Evolutionary conservation across 73 alveolate species (phyloP).

Genomic region (Halteria grandinella): DNA sequence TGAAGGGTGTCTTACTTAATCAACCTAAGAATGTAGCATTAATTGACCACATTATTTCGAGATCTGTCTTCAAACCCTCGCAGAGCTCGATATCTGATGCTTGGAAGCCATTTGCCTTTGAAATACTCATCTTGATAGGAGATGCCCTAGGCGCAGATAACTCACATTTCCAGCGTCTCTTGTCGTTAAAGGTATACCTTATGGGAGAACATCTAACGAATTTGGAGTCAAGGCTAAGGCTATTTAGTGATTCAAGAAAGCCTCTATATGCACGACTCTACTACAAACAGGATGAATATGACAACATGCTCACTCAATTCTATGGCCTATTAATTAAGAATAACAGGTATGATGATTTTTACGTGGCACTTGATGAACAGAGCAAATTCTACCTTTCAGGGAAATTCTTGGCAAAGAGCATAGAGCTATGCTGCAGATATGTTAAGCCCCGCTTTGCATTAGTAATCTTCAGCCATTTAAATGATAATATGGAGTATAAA

Average conservation of each 20-base stretch:
- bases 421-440: neutral
- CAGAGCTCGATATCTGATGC: neutral
- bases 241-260: neutral
- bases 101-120: neutral
- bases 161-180: neutral
- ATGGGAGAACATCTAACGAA: constrained; percentile 1
- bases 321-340: neutral
- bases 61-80: no score
- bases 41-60: neutral
- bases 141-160: neutral
- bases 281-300: neutral
- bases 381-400: neutral
- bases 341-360: neutral
- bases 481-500: no score
- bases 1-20: neutral
- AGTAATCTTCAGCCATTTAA: no score
- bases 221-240: neutral
- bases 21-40: neutral
- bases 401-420: neutral
- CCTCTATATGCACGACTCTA: neutral
- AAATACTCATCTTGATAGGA: constrained; percentile 4
- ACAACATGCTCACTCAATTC: constrained; percentile 3
- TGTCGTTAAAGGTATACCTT: neutral
- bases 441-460: neutral
- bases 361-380: neutral